A percentile compares a stretch with the other conserved stretches of the same genome.
These are phyloP conservation scores for Baeospora myosura DNA, from an alignment of 1,284 basidiomycete species.

Conservation along the genomic window DNA sequence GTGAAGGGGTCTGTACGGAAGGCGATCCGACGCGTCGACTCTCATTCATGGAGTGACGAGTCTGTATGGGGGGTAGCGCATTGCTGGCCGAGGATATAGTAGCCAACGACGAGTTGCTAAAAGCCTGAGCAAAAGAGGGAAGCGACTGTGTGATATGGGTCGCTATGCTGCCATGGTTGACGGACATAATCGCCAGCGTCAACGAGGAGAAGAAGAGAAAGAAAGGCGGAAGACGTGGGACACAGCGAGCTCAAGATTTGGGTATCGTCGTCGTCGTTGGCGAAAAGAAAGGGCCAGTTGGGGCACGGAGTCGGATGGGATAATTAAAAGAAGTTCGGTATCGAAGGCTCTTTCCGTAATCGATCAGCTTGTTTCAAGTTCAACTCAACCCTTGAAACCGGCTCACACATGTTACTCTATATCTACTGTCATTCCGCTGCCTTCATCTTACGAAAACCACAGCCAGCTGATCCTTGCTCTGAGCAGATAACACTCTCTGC, in stretches of 20 bases:
- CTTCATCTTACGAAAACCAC: background rate
- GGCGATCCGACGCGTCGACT: constrained; percentile 28
- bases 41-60: constrained; percentile 25
- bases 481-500: constrained; percentile 3
- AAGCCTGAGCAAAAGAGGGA: constrained; percentile 68
- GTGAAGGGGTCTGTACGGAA: constrained; percentile 21
- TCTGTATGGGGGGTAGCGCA: constrained; percentile 60
- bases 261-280: constrained; percentile 8
- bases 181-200: constrained; percentile 26
- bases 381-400: background rate
- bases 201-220: background rate
- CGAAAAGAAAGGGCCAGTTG: constrained; percentile 15
- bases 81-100: constrained; percentile 34
- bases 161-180: constrained; percentile 28
- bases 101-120: constrained; percentile 46
- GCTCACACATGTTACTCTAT: background rate
- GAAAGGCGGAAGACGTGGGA: constrained; percentile 7
- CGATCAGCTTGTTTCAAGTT: background rate
- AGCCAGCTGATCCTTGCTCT: background rate
- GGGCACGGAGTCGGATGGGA: constrained; percentile 13
- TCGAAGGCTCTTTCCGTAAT: constrained; percentile 5
- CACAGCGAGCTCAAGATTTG: constrained; percentile 8
- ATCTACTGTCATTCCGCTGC: background rate
- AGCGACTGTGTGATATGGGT: constrained; percentile 47
- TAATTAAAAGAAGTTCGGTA: constrained; percentile 14